phyloP scores from a whole-genome alignment of 2,329 filamentous ascomycete species.

The Fusarium pseudocircinatum region DNA sequence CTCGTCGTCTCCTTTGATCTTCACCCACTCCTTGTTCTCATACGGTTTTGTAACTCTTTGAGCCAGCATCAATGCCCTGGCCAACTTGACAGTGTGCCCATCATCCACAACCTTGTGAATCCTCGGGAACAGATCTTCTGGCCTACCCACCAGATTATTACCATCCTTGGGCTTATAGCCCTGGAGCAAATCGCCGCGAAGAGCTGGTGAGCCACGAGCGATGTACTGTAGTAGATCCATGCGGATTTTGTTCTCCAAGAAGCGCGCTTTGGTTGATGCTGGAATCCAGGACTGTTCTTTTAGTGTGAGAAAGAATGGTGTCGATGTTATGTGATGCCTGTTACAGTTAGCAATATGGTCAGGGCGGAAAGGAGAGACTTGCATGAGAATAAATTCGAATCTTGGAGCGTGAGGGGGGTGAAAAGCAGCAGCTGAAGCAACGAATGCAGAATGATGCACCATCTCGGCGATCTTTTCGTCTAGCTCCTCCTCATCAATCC shows the following conservation, averaged over 20 bases:
- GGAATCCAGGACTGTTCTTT: conserved; percentile 70
- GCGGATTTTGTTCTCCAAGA: conserved; percentile 86
- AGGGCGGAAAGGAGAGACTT: conserved; percentile 35
- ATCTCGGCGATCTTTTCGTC: conserved; percentile 68
- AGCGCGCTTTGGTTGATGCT: conserved; percentile 67
- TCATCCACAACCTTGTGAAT: conserved; percentile 71
- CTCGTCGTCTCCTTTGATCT: conserved; percentile 62
- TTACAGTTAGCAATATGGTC: not conserved
- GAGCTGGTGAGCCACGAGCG: conserved; percentile 69
- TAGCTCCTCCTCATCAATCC: conserved; percentile 65
- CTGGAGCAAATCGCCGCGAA: conserved; percentile 67
- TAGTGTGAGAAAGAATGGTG: conserved; percentile 79
- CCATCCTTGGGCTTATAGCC: conserved; percentile 65
- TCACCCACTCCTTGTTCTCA: conserved; percentile 57
- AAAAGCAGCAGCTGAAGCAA: conserved; percentile 66
- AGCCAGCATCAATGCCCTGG: conserved; percentile 74
- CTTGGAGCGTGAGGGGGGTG: conserved; percentile 72
- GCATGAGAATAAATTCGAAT: conserved; percentile 82
- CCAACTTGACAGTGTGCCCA: conserved; percentile 82
- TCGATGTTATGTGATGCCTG: conserved; percentile 79
- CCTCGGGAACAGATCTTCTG: conserved; percentile 59
- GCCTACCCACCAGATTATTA: conserved; percentile 56
- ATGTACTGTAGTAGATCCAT: conserved; percentile 79
- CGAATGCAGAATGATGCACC: conserved; percentile 69
- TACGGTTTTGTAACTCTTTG: conserved; percentile 61